Evolutionary conservation across 2,329 filamentous ascomycete genomes (phyloP).

Genomic region (Phialophora tarda): DNA sequence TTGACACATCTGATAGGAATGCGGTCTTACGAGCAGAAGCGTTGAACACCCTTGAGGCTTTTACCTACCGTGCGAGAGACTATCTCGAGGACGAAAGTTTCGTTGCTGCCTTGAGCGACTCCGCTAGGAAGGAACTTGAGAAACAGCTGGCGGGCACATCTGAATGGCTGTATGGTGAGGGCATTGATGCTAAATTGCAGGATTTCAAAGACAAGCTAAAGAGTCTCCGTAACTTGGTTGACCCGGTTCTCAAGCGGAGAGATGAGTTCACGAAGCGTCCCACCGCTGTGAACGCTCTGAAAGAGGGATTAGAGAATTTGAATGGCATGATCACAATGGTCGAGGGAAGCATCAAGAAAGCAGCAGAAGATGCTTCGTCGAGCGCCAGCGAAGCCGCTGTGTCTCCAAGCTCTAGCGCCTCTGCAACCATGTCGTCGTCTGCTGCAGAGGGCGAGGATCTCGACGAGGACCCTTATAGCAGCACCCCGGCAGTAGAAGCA

Average conservation of each 20-base stretch:
- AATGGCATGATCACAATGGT: slow-evolving; percentile 73
- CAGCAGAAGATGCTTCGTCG: slow-evolving; percentile 64
- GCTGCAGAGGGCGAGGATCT: slow-evolving; percentile 66
- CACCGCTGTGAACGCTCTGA: slow-evolving; percentile 68
- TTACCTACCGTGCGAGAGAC: slow-evolving; percentile 87
- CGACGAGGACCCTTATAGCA: slow-evolving; percentile 68
- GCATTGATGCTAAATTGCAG: slow-evolving; percentile 74
- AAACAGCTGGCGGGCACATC: slow-evolving; percentile 71
- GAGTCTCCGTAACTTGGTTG: slow-evolving; percentile 75
- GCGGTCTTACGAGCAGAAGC: slow-evolving; percentile 81
- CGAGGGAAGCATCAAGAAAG: slow-evolving; percentile 73
- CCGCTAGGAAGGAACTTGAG: slow-evolving; percentile 70
- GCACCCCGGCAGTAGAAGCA: slow-evolving; percentile 44
- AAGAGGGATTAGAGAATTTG: slow-evolving; percentile 73
- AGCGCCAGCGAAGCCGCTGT: slow-evolving; percentile 59
- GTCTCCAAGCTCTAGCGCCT: slow-evolving; percentile 51
- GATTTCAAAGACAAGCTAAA: slow-evolving; percentile 78
- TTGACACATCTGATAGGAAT: slow-evolving; percentile 82
- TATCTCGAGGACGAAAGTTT: slow-evolving; percentile 79
- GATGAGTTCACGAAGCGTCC: slow-evolving; percentile 75
- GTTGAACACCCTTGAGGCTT: slow-evolving; percentile 90
- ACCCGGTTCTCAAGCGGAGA: slow-evolving; percentile 76
- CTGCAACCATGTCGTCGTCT: slow-evolving; percentile 55
- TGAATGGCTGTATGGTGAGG: slow-evolving; percentile 91
- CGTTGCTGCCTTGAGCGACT: slow-evolving; percentile 70